Conservation (phyloP, 2,329 filamentous ascomycete species). For the Acrodontium crateriforme region DNA sequence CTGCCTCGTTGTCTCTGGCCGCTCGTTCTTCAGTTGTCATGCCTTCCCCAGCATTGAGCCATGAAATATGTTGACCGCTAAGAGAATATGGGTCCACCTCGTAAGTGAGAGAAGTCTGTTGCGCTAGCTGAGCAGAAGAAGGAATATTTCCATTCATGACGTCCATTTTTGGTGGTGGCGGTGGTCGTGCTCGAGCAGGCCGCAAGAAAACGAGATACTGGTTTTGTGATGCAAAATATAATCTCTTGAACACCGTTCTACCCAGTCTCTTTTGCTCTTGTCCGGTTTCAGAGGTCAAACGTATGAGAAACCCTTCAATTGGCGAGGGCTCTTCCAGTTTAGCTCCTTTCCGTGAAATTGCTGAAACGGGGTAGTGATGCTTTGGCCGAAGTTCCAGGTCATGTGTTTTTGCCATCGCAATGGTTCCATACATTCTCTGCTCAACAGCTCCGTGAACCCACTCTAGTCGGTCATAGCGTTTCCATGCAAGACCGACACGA, state of each 20-base stretch:
- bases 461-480: slow-evolving; percentile 53
- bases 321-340: slow-evolving; percentile 45
- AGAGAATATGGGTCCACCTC: slow-evolving; percentile 48
- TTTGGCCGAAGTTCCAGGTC: slow-evolving; percentile 53
- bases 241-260: slow-evolving; percentile 48
- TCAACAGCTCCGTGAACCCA: slow-evolving; percentile 55
- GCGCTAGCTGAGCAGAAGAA: slow-evolving; percentile 38
- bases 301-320: slow-evolving; percentile 51
- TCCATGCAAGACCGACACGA: slow-evolving; percentile 53
- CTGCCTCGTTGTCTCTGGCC: slow-evolving; percentile 44
- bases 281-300: slow-evolving; percentile 50
- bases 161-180: slow-evolving; percentile 43
- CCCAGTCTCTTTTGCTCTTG: slow-evolving; percentile 41
- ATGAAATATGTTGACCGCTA: slow-evolving; percentile 40
- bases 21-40: slow-evolving; percentile 27
- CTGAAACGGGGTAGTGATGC: slow-evolving; percentile 46
- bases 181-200: slow-evolving; percentile 42
- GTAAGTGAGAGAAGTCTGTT: slow-evolving; percentile 46
- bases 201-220: slow-evolving; percentile 49
- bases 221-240: slow-evolving; percentile 53
- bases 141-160: slow-evolving; percentile 36
- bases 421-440: slow-evolving; percentile 54
- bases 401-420: slow-evolving; percentile 53
- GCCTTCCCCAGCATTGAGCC: slow-evolving; percentile 34
- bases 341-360: slow-evolving; percentile 28